phyloP scores from a whole-genome alignment of 176 grass and related monocot species.

The Carex pumila region DNA sequence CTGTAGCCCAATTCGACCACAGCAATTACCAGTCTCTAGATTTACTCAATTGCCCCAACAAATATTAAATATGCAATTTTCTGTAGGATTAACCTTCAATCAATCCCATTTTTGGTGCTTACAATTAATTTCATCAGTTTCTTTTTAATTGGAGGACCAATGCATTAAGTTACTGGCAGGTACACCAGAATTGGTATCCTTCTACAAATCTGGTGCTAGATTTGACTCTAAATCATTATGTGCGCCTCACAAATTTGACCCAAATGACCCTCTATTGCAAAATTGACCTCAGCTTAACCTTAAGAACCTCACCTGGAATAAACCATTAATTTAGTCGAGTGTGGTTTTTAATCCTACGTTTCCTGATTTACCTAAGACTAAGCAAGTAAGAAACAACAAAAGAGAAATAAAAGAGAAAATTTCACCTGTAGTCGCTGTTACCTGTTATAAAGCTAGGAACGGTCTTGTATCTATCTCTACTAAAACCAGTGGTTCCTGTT shows the following conservation, averaged over 20 bases:
- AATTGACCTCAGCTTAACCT: neutral
- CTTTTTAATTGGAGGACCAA: neutral
- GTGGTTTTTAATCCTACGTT: neutral
- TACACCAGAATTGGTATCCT: neutral
- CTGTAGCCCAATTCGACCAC: neutral
- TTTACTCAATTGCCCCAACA: too few species aligned
- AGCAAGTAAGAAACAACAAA: neutral
- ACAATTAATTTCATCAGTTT: neutral
- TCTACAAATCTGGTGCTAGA: neutral
- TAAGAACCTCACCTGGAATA: neutral
- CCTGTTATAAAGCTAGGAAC: neutral
- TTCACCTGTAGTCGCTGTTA: neutral
- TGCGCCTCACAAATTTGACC: neutral
- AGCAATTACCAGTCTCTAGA: too few species aligned
- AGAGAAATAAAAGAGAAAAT: neutral
- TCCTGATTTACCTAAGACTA: neutral
- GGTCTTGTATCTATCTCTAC: neutral
- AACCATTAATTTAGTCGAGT: neutral
- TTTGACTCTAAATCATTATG: neutral
- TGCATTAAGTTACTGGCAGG: neutral
- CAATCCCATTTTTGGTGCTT: too few species aligned
- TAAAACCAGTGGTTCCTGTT: neutral
- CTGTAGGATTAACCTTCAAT: too few species aligned
- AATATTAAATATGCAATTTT: too few species aligned
- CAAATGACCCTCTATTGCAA: neutral